phyloP scores from a whole-genome alignment of 1,284 basidiomycete genomes.

The Microbotryomycetes sp. region DNA sequence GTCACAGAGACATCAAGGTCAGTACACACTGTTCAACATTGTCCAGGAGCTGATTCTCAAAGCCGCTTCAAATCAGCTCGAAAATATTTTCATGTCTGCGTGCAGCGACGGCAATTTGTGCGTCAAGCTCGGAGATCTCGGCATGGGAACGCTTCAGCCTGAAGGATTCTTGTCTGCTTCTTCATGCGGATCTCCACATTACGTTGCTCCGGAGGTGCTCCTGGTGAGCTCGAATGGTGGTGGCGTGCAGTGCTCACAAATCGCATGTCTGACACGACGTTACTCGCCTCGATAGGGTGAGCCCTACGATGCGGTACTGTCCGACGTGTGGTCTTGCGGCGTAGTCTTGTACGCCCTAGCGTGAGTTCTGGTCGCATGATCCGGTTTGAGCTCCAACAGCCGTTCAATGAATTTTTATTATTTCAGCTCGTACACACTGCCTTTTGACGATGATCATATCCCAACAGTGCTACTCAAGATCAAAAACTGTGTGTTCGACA shows the following conservation, averaged over 20 bases:
- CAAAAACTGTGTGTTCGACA: slow-evolving; percentile 36
- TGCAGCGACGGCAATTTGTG: slow-evolving; percentile 22
- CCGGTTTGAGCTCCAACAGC: too few relatives aligned
- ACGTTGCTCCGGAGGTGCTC: slow-evolving; percentile 42
- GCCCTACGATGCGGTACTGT: slow-evolving; percentile 38
- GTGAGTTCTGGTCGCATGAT: too few relatives aligned
- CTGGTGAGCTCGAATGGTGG: slow-evolving; percentile 18
- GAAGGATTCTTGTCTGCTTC: slow-evolving; percentile 39
- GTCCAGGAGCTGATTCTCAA: neutral
- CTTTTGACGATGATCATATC: slow-evolving; percentile 42
- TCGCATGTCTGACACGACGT: neutral
- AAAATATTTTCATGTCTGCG: slow-evolving; percentile 39
- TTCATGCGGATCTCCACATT: slow-evolving; percentile 43
- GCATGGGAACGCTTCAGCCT: slow-evolving; percentile 41
- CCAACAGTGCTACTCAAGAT: slow-evolving; percentile 39
- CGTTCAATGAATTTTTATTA: too few relatives aligned
- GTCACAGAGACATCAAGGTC: slow-evolving; percentile 40
- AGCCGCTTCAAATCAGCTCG: slow-evolving; percentile 24
- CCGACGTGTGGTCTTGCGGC: slow-evolving; percentile 42
- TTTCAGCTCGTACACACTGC: slow-evolving; percentile 22
- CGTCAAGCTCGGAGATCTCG: slow-evolving; percentile 42
- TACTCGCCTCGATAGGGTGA: slow-evolving; percentile 13
- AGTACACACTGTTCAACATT: neutral
- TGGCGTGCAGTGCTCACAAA: neutral
- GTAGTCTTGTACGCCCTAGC: slow-evolving; percentile 42